phyloP scores from a whole-genome alignment of 164 flowering plant species.

The Piper longum region DNA sequence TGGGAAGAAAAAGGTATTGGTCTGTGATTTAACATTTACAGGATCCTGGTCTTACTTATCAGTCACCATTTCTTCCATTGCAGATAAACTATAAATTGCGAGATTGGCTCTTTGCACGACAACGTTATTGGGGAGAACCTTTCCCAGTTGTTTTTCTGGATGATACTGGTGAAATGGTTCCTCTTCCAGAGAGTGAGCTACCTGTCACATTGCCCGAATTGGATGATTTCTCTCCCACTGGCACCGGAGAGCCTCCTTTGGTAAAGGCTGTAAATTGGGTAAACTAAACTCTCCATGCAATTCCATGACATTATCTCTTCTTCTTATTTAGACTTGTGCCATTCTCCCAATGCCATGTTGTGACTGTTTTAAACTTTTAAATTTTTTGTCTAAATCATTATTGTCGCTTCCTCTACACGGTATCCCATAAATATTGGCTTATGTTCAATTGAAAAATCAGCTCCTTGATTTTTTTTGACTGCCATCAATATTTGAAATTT shows the following conservation, averaged over 20 bases:
- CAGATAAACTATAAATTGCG: constrained; percentile 90
- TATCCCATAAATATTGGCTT: too few species aligned
- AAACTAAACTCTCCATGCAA: constrained; percentile 4
- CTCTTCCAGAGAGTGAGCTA: constrained; percentile 66
- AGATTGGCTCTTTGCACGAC: constrained; percentile 98
- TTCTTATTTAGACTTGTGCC: neutral
- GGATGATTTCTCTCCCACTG: constrained; percentile 97
- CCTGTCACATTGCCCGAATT: constrained; percentile 83
- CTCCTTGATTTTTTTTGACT: too few species aligned
- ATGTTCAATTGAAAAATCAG: too few species aligned
- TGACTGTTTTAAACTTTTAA: neutral
- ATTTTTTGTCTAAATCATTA: neutral
- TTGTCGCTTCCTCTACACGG: neutral
- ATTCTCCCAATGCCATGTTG: neutral
- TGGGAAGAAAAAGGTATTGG: constrained; percentile 70
- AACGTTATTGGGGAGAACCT: constrained; percentile 99
- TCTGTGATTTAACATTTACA: neutral
- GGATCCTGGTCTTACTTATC: neutral
- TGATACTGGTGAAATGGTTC: constrained; percentile 45
- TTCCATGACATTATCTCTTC: neutral
- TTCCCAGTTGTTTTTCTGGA: constrained; percentile 74
- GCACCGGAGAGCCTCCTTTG: constrained; percentile 94
- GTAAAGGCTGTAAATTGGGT: constrained; percentile 88
- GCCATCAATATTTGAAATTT: too few species aligned
- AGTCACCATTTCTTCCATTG: constrained; percentile 3